Evolutionary conservation across 1,284 basidiomycete genomes (phyloP), one percentile per base, ranked within the genome.

Genomic region (Paramarasmius palmivorus): DNA sequence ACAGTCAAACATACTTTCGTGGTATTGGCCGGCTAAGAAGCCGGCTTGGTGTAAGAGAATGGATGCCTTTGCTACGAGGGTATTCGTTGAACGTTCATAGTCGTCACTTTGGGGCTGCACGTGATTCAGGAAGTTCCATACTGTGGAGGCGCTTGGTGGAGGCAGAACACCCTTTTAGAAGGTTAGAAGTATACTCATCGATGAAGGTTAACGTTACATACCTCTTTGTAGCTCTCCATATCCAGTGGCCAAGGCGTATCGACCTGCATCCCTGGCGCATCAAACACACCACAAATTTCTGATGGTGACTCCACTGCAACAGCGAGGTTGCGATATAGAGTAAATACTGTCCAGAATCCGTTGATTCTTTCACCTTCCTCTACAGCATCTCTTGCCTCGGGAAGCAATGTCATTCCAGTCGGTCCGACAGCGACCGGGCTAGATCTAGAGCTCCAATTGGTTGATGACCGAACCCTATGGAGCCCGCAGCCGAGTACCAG

Each of bases 21-120:
- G 65, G 69, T 70, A 75, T 60, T 74, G 73, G 3, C 71, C 73
- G 22, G 68, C 68, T 5, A 76, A 58, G 54, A 75, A 71, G 2
- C 71, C 69, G 17, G 75, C 70, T 49, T 71, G 66, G 55, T 76
- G 74, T 44, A 75, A 72, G 34, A 76, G 56, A 45, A 75, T 69
- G 6, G 73, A 68, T 10, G 73, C 72, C 57, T 76, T 75, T 7
- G 41, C 48, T 22, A 56, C 20, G 19, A 56, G 23, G 5, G 39
- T 47, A 34, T 22, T 48, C 7, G 34, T 40, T 10, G 41, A 37
- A 19, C 41, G 34, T 23, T 52, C 45, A 34, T 48, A 17, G 5
- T 50, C 40, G 20, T 50, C 51, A 8, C 37, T 38, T 15, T 36
- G 39, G 6, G 37, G 38, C 15, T 52, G 55, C 7, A 46, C 45